Conservation (phyloP, 768 basidiomycete genomes). For the Russula ochroleuca region DNA sequence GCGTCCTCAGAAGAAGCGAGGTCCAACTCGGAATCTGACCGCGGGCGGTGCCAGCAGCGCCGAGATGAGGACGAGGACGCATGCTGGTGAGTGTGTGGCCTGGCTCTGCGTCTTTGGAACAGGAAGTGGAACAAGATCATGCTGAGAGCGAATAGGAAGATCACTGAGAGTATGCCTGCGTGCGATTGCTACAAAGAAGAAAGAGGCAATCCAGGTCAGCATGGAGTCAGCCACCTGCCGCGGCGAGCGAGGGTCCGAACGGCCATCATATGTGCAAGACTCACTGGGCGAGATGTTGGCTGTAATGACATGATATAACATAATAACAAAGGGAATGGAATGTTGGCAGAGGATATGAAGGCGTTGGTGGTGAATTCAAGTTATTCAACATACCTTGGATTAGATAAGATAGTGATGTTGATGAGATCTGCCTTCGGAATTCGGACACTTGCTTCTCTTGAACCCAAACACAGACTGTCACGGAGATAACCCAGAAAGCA, state of each 20-base stretch:
- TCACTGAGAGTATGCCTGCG: conserved; percentile 6
- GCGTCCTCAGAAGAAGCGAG: background rate
- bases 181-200: conserved; percentile 4
- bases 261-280: too few species aligned
- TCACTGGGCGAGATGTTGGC: background rate
- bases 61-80: background rate
- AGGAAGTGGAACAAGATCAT: background rate
- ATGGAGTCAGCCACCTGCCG: too few species aligned
- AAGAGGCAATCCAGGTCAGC: too few species aligned
- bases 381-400: background rate
- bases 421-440: too few species aligned
- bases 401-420: too few species aligned
- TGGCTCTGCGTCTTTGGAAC: conserved; percentile 15
- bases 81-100: background rate
- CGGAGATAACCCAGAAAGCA: too few species aligned
- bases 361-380: background rate
- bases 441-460: too few species aligned
- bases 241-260: too few species aligned
- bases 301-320: too few species aligned
- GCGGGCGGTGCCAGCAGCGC: background rate
- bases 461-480: too few species aligned
- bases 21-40: background rate
- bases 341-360: background rate
- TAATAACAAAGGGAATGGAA: too few species aligned
- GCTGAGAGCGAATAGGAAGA: conserved; percentile 4